These are phyloP conservation scores for Irpex lacteus DNA, from an alignment of 1,284 basidiomycete genomes.

Conservation along the genomic window DNA sequence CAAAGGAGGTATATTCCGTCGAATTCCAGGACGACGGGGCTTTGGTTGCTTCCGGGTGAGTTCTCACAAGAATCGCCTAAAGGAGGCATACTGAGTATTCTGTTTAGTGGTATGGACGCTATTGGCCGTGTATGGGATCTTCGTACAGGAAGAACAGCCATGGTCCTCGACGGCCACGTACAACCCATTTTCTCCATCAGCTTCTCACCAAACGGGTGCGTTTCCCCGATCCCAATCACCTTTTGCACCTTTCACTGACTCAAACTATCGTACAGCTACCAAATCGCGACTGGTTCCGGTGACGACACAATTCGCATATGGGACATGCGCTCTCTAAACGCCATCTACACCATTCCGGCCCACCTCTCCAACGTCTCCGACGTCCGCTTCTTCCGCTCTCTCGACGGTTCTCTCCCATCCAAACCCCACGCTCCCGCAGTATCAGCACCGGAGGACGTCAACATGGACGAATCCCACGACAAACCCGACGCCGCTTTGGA, in stretches of 20 bases:
- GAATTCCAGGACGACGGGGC: constrained; percentile 97
- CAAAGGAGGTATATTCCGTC: constrained; percentile 93
- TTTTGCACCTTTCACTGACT: too few relatives aligned
- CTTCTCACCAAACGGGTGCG: constrained; percentile 94
- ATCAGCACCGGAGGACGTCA: constrained; percentile 28
- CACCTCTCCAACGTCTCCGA: constrained; percentile 95
- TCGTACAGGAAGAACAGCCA: constrained; percentile 92
- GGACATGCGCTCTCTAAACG: constrained; percentile 92
- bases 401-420: constrained; percentile 28
- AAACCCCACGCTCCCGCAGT: constrained; percentile 31
- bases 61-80: constrained; percentile 9
- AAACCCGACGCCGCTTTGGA: constrained; percentile 11
- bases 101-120: constrained; percentile 84
- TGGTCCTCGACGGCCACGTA: constrained; percentile 98
- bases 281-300: constrained; percentile 94
- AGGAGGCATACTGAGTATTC: neutral
- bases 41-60: constrained; percentile 87
- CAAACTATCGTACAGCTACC: constrained; percentile 51
- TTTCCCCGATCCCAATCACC: constrained; percentile 2
- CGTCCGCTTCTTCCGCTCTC: constrained; percentile 85
- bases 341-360: constrained; percentile 95
- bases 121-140: constrained; percentile 98
- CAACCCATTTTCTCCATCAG: constrained; percentile 90
- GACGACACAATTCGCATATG: constrained; percentile 98
- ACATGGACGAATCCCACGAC: constrained; percentile 32